These are phyloP conservation scores for Didymella exigua DNA, from an alignment of 2,329 filamentous ascomycete genomes.

Conservation along the genomic window DNA sequence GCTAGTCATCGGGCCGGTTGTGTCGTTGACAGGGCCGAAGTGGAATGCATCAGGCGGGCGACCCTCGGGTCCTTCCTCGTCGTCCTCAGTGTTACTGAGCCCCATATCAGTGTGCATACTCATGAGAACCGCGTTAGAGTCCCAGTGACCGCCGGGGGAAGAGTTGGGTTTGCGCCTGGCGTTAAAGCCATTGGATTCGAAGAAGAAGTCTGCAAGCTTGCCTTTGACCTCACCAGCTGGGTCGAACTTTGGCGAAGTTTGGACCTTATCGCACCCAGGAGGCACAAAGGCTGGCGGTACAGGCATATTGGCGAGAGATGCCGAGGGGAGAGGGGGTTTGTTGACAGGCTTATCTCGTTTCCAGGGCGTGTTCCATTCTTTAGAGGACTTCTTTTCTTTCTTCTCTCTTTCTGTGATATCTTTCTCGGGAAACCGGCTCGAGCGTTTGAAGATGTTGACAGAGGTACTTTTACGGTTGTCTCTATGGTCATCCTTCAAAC, in stretches of 20 bases:
- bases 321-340: neutral
- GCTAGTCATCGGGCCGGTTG: neutral
- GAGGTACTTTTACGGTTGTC: slow-evolving; percentile 11
- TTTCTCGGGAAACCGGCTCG: slow-evolving; percentile 20
- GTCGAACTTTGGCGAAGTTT: slow-evolving; percentile 36
- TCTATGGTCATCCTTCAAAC: neutral
- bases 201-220: slow-evolving; percentile 43
- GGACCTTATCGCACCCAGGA: slow-evolving; percentile 33
- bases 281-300: slow-evolving; percentile 35
- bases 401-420: neutral
- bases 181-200: slow-evolving; percentile 30
- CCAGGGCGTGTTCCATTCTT: slow-evolving; percentile 3
- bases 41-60: slow-evolving; percentile 7
- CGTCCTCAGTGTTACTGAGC: slow-evolving; percentile 15
- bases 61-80: slow-evolving; percentile 38
- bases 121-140: slow-evolving; percentile 47
- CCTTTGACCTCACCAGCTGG: slow-evolving; percentile 32
- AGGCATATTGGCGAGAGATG: slow-evolving; percentile 23
- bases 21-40: slow-evolving; percentile 8
- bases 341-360: slow-evolving; percentile 3
- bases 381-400: slow-evolving; percentile 6
- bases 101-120: slow-evolving; percentile 27
- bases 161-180: slow-evolving; percentile 15
- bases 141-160: slow-evolving; percentile 37
- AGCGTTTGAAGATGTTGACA: slow-evolving; percentile 28